Evolutionary conservation across 208 protist genomes (phyloP).

Genomic region (Crithidia fasciculata): DNA sequence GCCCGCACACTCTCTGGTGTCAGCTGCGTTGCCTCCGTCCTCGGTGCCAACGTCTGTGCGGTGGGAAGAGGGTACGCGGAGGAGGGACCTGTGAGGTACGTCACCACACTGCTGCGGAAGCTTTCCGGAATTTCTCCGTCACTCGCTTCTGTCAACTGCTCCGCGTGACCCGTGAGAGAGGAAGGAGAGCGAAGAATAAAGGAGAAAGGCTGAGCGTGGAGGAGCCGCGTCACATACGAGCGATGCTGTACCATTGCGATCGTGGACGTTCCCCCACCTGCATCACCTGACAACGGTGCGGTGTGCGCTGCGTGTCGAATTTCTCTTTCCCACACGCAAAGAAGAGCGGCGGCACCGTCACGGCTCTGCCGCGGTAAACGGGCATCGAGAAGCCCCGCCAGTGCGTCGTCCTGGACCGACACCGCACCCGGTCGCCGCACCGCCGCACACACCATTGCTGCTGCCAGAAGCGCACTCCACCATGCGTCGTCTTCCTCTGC

Average conservation of each 20-base stretch:
- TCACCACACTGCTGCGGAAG: conserved; percentile 7
- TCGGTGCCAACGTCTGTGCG: too few relatives aligned
- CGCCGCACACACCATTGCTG: not conserved
- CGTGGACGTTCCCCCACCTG: not conserved
- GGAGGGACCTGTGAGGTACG: conserved; percentile 22
- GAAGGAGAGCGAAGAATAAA: not conserved
- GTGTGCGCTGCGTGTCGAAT: not conserved
- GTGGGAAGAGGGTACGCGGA: conserved; percentile 1
- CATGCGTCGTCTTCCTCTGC: conserved; percentile 4
- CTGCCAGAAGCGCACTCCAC: conserved; percentile 19
- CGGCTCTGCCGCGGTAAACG: not conserved
- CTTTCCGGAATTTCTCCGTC: not conserved
- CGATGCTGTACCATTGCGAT: not conserved
- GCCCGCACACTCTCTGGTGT: conserved; percentile 3
- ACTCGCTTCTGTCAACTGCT: not conserved
- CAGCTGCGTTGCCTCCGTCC: not conserved
- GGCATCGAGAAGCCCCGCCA: not conserved
- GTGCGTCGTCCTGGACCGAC: not conserved
- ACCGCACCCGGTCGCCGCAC: not conserved
- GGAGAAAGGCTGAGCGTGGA: conserved; percentile 5
- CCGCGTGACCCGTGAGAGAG: not conserved
- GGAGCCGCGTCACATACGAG: not conserved
- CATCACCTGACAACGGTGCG: not conserved
- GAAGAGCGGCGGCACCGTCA: not conserved
- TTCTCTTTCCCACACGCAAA: conserved; percentile 4